Conservation (phyloP, 768 basidiomycete species). For the Bullera alba region DNA sequence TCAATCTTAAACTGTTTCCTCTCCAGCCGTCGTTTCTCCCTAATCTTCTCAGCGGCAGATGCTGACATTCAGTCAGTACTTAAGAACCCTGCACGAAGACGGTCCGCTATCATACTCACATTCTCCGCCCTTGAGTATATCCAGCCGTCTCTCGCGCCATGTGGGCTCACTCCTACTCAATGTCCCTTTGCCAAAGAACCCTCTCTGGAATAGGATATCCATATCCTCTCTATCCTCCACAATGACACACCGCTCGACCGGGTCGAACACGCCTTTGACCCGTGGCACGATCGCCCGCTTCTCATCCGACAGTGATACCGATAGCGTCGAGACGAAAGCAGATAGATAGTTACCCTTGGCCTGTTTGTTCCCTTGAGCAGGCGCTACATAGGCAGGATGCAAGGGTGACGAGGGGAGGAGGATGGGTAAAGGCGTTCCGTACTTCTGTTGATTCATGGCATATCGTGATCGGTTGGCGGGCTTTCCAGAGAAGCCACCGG, state of each 20-base stretch:
- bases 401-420: conserved; percentile 21
- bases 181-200: conserved; percentile 97
- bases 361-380: neutral
- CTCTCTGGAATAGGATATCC: conserved; percentile 70
- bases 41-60: conserved; percentile 83
- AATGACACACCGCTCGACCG: conserved; percentile 80
- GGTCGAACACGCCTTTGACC: conserved; percentile 70
- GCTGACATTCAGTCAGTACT: conserved; percentile 47
- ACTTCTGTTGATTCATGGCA: conserved; percentile 33
- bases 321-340: conserved; percentile 49
- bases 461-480: conserved; percentile 4
- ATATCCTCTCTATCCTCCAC: conserved; percentile 60
- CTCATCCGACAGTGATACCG: conserved; percentile 37
- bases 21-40: conserved; percentile 76
- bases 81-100: conserved; percentile 27
- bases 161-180: conserved; percentile 90
- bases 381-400: conserved; percentile 2
- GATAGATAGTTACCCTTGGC: conserved; percentile 17
- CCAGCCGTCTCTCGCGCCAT: conserved; percentile 77
- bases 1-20: conserved; percentile 89
- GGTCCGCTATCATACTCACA: conserved; percentile 53
- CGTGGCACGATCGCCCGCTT: conserved; percentile 56
- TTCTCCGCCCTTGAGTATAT: conserved; percentile 55
- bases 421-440: conserved; percentile 39
- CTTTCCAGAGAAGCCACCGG: neutral